Conservation (phyloP, 805 yeast species). For the Ogataea glucozyma region DNA sequence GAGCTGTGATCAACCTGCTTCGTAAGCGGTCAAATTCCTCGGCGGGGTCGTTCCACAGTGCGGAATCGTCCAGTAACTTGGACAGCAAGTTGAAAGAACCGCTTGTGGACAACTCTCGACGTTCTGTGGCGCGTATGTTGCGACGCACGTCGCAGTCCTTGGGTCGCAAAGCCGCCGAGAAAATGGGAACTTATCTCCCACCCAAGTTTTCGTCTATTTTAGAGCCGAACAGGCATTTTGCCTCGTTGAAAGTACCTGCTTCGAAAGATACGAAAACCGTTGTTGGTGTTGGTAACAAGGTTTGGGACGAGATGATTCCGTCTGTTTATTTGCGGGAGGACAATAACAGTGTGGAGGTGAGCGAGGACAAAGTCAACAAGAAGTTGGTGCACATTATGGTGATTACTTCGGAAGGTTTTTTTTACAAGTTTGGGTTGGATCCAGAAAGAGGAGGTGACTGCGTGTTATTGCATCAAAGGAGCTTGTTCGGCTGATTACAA, state of each 20-base stretch:
- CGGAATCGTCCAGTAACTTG: constrained; percentile 20
- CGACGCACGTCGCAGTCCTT: constrained; percentile 75
- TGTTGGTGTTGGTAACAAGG: constrained; percentile 46
- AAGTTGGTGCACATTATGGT: constrained; percentile 62
- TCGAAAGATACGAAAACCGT: constrained; percentile 46
- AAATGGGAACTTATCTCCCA: constrained; percentile 86
- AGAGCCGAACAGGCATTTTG: constrained; percentile 93
- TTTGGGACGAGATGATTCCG: constrained; percentile 27
- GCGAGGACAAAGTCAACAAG: constrained; percentile 25
- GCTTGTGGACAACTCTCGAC: constrained; percentile 65
- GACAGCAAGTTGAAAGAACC: constrained; percentile 53
- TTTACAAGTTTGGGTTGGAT: constrained; percentile 82
- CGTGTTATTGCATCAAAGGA: constrained; percentile 62
- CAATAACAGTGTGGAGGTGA: background rate
- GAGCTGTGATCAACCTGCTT: constrained; percentile 16
- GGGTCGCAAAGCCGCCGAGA: constrained; percentile 81
- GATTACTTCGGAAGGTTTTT: constrained; percentile 83
- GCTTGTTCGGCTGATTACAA: constrained; percentile 17
- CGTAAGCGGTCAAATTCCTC: constrained; percentile 30
- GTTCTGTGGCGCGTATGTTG: constrained; percentile 73
- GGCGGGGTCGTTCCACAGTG: constrained; percentile 30
- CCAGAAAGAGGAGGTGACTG: constrained; percentile 96
- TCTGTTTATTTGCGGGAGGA: constrained; percentile 24
- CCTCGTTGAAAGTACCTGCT: constrained; percentile 57
- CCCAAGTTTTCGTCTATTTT: constrained; percentile 80